Base-by-base conservation (phyloP, 495 filamentous ascomycete genomes). In the Astrothelium macrocarpum region DNA sequence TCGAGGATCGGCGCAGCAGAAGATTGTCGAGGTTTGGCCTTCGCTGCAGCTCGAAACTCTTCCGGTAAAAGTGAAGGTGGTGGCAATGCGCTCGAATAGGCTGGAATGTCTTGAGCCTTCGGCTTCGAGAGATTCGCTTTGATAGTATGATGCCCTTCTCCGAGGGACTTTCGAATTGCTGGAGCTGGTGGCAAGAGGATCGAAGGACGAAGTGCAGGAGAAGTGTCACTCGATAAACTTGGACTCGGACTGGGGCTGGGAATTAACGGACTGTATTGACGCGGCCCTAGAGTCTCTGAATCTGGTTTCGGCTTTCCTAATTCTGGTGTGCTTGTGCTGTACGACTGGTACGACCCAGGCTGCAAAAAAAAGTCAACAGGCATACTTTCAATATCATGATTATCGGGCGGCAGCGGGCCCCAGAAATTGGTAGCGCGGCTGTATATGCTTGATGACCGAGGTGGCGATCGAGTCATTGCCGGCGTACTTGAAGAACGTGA, bases 381-480 rank as follows among this genome's bases (percentile, higher is more conserved):
- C 25, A 64, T 20, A 25, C 53, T 61, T 49, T 64, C 61, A 18
- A 66, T 66, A 18, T 49, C 60, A 26, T 62, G 60, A 53, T 65
- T 46, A n/a, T 20, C 34, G 26, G n/a, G 43, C 10, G n/a, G n/a
- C 9, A 32, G 46, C 16, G 31, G 29, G 60, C 45, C 59, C 61
- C 65, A 69, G 32, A 59, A 60, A 16, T 58, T 63, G n/a, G 46
- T 58, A 14, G 65, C 39, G 10, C 64, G 66, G 39, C 68, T 70
- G 46, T 70, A 70, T 20, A 70, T 49, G 49, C 68, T 70, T 0
- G 68, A 70, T 16, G 68, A 66, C 4, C 66, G 53, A 18, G 61
- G 18, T 3, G 31, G 31, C 11, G n/a, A 43, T 12, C 36, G 12
- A 9, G 59, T 23, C 31, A 36, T 36, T 11, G 59, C 20, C 23